These are phyloP conservation scores for Forsythia viridissima DNA, from an alignment of 257 asterid genomes.

Conservation along the genomic window DNA sequence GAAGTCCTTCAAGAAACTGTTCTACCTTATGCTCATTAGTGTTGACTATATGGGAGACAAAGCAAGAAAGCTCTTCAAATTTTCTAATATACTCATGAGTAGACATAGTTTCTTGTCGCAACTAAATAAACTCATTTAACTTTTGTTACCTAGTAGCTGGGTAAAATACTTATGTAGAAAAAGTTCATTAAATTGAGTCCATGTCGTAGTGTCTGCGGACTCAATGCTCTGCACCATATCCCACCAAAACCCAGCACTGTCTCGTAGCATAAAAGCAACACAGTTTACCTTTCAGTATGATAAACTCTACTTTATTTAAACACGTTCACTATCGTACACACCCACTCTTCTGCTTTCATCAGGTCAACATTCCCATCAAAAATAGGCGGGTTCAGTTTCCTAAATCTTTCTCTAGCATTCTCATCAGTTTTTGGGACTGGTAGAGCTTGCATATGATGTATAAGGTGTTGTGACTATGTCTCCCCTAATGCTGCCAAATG, in stretches of 20 bases:
- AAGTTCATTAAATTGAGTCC: too few species aligned
- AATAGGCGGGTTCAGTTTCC: not conserved
- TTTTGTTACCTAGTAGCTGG: too few species aligned
- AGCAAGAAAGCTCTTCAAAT: too few species aligned
- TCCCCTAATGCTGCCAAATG: too few species aligned
- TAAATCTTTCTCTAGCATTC: not conserved
- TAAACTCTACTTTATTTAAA: too few species aligned
- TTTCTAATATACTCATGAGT: too few species aligned
- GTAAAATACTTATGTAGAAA: not conserved
- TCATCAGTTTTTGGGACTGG: not conserved
- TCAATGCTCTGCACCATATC: not conserved
- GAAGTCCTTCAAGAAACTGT: not conserved
- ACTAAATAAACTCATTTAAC: too few species aligned
- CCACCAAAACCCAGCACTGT: not conserved
- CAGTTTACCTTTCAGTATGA: not conserved
- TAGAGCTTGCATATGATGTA: too few species aligned
- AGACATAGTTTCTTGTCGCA: too few species aligned
- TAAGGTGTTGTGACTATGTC: too few species aligned
- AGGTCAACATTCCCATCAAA: not conserved
- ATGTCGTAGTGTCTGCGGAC: not conserved
- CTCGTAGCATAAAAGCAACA: not conserved
- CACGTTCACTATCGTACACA: not conserved
- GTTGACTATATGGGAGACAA: not conserved
- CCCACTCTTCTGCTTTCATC: not conserved
- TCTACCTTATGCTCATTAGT: not conserved